Evolutionary conservation across 257 asterid genomes (phyloP).

Genomic region (Galeopsis tetrahit): DNA sequence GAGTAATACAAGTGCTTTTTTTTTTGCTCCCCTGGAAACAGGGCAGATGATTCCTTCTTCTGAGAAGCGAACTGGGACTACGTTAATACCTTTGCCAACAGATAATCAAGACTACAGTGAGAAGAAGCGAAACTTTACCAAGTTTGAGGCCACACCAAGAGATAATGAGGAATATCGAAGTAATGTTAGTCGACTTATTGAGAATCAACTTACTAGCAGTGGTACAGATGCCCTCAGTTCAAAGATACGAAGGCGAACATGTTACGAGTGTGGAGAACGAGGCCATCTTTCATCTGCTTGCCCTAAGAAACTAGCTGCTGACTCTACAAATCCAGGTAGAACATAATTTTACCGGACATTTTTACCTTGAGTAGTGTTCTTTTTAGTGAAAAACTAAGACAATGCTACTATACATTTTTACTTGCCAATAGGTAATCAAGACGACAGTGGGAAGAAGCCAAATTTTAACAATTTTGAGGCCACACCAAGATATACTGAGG

Average conservation of each 20-base stretch:
- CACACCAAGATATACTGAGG: background rate
- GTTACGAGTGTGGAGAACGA: conserved; percentile 79
- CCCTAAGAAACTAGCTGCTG: conserved; percentile 22
- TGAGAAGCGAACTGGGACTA: conserved; percentile 1
- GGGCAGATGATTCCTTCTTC: background rate
- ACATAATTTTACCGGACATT: background rate
- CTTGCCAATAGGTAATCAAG: conserved; percentile 40
- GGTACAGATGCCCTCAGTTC: conserved; percentile 50
- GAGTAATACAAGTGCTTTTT: background rate
- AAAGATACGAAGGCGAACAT: conserved; percentile 75
- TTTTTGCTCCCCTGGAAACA: background rate
- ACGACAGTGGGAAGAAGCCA: background rate
- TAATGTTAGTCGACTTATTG: conserved; percentile 17
- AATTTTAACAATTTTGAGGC: background rate
- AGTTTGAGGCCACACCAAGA: background rate
- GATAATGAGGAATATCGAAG: background rate
- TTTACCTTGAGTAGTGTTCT: conserved; percentile 6
- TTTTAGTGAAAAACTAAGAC: background rate
- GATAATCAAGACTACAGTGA: conserved; percentile 17
- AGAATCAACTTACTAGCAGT: conserved; percentile 30
- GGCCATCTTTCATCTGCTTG: conserved; percentile 84
- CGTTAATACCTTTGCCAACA: conserved; percentile 8
- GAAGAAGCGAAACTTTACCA: background rate
- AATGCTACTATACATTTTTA: conserved; percentile 14
- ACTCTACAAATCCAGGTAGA: background rate